A percentile compares a stretch with the other conserved stretches of the same genome.
These are phyloP conservation scores for Madurella fahalii DNA, from an alignment of 2,329 filamentous ascomycete genomes.

Conservation along the genomic window DNA sequence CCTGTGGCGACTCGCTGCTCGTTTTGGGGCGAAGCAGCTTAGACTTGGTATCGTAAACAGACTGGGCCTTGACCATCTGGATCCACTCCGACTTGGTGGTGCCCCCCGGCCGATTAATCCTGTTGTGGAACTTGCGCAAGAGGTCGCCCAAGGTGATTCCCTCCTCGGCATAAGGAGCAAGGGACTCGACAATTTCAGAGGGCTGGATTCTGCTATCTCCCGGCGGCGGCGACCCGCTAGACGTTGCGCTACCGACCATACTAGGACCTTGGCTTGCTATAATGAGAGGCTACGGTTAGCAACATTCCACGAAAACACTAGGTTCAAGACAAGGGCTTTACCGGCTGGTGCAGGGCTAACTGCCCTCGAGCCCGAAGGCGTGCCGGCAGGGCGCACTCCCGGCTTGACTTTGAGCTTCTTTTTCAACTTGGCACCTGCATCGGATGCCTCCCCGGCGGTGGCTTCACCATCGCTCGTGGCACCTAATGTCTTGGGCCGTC, in stretches of 20 bases:
- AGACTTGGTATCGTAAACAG: constrained; percentile 47
- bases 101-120: constrained; percentile 49
- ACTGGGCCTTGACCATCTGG: constrained; percentile 53
- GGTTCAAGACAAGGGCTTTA: constrained; percentile 25
- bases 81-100: constrained; percentile 56
- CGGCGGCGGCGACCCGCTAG: constrained; percentile 27
- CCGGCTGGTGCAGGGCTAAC: constrained; percentile 53
- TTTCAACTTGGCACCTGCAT: constrained; percentile 46
- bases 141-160: constrained; percentile 54
- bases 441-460: constrained; percentile 64
- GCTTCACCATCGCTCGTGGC: constrained; percentile 70
- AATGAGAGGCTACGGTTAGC: not conserved
- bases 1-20: constrained; percentile 35
- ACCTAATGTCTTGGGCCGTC: constrained; percentile 40
- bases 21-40: constrained; percentile 44
- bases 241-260: constrained; percentile 15
- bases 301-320: not conserved
- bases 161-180: constrained; percentile 30
- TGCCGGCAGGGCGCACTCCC: constrained; percentile 42
- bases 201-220: constrained; percentile 54
- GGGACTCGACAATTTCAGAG: constrained; percentile 39
- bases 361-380: constrained; percentile 57
- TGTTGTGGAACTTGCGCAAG: constrained; percentile 50
- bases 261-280: constrained; percentile 11
- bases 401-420: constrained; percentile 55